Evolutionary conservation across 2,329 filamentous ascomycete genomes (phyloP), one percentile per base, ranked within the genome.

Genomic region (Arthrobotrys sinensis): DNA sequence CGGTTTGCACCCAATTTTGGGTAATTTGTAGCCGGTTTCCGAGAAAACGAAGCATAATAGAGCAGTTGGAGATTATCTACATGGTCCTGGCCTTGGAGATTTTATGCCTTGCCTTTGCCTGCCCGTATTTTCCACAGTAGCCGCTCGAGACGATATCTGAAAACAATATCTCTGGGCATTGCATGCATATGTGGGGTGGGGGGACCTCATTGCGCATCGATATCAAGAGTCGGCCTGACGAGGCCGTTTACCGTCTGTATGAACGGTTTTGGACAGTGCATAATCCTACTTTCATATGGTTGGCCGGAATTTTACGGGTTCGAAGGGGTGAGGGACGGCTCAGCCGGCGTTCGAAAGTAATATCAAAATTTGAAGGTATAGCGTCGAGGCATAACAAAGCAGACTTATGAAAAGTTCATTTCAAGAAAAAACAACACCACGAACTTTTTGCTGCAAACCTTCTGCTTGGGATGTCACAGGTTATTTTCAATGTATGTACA

Each of bases 211-310:
- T 40, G 16, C 8, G n/a, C 34, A 60, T 60, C 36, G 34, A 43
- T 16, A 55, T 36, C 16, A 52, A 40, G 64, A 19, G 69, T 63
- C 69, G 69, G 69, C 69, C 69, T 73, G 57, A 66, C 50, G 48
- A 73, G 60, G 62, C 62, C 52, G 50, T 50, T 57, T 66, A 53
- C 69, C 60, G 40, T 63, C 40, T 14, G 21, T 62, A 21, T 62
- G 43, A 70, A 71, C 55, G 55, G 36, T 43, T 24, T 43, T 36
- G 24, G 36, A 60, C 55, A 34, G 36, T 32, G 36, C 55, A 40
- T 60, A 60, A 14, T 36, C 43, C 40, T 52, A 1, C 40, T 60
- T 55, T 21, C 32, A n/a, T 50, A 14, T 62, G 55, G 21, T 62
- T 50, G 24, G 52, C 53, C 53, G 66, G 66, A 24, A 57, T 70